Evolutionary conservation across 768 basidiomycete species (phyloP).

Genomic region (Cystofilobasidium macerans): DNA sequence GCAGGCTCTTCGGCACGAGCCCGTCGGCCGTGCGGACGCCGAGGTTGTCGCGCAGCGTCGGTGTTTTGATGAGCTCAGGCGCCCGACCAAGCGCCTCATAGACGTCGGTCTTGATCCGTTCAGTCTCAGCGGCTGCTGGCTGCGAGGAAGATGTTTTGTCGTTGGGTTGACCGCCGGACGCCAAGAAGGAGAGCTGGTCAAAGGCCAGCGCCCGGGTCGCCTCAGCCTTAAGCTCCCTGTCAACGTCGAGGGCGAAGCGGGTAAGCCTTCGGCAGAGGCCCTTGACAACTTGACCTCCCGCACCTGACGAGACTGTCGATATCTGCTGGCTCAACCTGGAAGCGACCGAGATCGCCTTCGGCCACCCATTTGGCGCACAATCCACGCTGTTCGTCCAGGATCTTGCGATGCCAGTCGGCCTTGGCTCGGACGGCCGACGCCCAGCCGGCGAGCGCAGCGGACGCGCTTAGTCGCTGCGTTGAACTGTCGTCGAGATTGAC

Average conservation of each 20-base stretch:
- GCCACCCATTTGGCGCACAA: slow-evolving; percentile 13
- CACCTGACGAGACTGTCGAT: slow-evolving; percentile 1
- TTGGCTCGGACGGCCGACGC: slow-evolving; percentile 3
- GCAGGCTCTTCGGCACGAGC: slow-evolving; percentile 7
- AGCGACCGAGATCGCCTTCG: slow-evolving; percentile 6
- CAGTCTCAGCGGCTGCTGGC: neutral
- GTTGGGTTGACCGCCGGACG: neutral
- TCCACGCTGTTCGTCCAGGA: slow-evolving; percentile 13
- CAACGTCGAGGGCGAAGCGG: neutral
- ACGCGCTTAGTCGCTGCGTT: no score
- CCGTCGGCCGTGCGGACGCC: slow-evolving; percentile 14
- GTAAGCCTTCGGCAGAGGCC: neutral
- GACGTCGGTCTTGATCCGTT: neutral
- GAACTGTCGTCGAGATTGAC: no score
- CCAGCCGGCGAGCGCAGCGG: neutral
- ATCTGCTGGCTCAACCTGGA: neutral
- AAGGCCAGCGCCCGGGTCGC: neutral
- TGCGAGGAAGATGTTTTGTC: no score
- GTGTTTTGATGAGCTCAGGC: neutral
- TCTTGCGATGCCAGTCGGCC: slow-evolving; percentile 8
- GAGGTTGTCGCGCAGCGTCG: slow-evolving; percentile 8
- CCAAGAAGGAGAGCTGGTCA: neutral
- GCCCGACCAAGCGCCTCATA: neutral
- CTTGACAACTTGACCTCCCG: neutral
- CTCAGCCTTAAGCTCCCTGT: slow-evolving; percentile 22